Evolutionary conservation across 306 rosid species (phyloP), one percentile per base, ranked within the genome.

Genomic region (Arachis hypogaea): DNA sequence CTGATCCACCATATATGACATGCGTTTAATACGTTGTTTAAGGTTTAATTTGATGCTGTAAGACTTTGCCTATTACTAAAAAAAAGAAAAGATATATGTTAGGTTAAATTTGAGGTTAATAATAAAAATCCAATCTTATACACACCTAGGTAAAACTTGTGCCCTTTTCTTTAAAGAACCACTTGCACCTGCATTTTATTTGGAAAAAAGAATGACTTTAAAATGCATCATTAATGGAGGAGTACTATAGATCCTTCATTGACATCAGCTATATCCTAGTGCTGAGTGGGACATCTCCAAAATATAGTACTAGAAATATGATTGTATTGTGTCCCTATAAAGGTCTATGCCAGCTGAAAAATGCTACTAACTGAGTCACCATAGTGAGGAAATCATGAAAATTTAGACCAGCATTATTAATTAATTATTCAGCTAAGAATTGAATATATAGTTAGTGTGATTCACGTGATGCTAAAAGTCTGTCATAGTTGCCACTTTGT

Each of bases 311-410:
- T 18, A 4, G 14, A 66, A 64, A 57, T 11, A 51, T 71, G 73
- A 30, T 58, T 63, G 11, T 55, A 30, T 58, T 63, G 11, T 55
- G 46, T 30, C 57, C 59, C 73, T 28, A 72, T 28, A 71, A 74
- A 70, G 65, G 58, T 56, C 14, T 72, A 67, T 73, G 73, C 77
- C 82, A 76, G 52, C 68, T 41, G 70, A 33, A 62, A 12, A 49
- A 49, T 42, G 33, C 54, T 52, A 66, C 80, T 22, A 36, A 69
- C 56, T 51, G 18, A 51, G 29, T 69, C 38, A 51, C 38, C 38
- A 33, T 33, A 33, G 38, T 33, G 38, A 33, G 38, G 10, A 71
- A 51, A 85, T 82, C 14, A 66, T 76, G 76, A 11, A 57, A 41
- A 43, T 51, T 22, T 45, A 49, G 67, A 77, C 61, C 62, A 56